Conservation (phyloP, 139 green algal species). For the Dunaliella sp. region DNA sequence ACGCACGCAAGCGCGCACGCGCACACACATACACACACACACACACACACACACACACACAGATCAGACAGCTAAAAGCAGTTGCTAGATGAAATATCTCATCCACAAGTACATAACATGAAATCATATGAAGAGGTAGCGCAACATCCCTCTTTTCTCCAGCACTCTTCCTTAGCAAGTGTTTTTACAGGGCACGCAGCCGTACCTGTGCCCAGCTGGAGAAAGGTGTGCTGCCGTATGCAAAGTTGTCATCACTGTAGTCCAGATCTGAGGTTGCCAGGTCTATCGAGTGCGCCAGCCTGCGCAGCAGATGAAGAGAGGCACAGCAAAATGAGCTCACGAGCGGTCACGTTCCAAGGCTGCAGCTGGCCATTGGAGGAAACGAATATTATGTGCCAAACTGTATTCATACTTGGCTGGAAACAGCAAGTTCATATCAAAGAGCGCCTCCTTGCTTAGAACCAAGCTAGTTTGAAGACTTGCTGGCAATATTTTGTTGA, state of each 20-base stretch:
- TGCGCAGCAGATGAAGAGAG: not conserved
- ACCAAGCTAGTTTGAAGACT: not conserved
- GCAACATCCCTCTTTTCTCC: too few species aligned
- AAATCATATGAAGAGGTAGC: too few species aligned
- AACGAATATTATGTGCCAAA: not conserved
- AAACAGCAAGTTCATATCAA: not conserved
- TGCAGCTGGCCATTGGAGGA: not conserved
- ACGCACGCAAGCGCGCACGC: too few species aligned
- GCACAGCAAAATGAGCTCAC: not conserved
- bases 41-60: too few species aligned
- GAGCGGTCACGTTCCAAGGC: not conserved
- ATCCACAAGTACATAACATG: too few species aligned
- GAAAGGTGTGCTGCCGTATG: constrained; percentile 28
- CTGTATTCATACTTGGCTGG: not conserved
- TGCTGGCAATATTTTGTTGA: too few species aligned
- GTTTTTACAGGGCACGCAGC: too few species aligned
- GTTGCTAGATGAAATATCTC: too few species aligned
- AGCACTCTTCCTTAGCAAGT: too few species aligned
- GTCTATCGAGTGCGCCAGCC: not conserved
- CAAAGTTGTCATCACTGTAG: constrained; percentile 23
- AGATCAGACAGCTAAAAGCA: too few species aligned
- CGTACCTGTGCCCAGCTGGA: constrained; percentile 15
- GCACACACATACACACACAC: not conserved
- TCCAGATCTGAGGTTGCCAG: not conserved
- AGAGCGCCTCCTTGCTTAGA: not conserved